Percentiles rank a stretch among this genome's conserved stretches.
phyloP scores from a whole-genome alignment of 2,329 filamentous ascomycete species.

The Monilinia polystroma region DNA sequence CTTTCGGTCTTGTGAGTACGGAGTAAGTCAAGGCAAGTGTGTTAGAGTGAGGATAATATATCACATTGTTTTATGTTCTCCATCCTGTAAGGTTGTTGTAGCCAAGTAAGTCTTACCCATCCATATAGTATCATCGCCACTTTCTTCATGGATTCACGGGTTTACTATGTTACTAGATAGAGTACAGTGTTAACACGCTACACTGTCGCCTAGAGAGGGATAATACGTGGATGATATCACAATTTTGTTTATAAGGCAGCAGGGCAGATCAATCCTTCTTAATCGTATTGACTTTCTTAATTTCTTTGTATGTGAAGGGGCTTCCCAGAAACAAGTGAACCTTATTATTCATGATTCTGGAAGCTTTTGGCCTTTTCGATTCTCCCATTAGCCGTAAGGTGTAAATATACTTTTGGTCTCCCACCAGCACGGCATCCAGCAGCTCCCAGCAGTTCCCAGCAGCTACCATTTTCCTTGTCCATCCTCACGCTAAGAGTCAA shows the following conservation, averaged over 20 bases:
- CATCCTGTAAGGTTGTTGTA: not conserved
- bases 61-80: not conserved
- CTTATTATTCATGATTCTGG: conserved; percentile 13
- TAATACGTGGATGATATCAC: not conserved
- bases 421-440: not conserved
- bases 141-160: conserved; percentile 1
- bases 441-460: not conserved
- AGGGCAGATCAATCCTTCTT: not conserved
- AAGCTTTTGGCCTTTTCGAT: conserved; percentile 11
- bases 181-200: not conserved
- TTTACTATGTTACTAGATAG: not conserved
- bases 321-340: not conserved
- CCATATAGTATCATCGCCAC: not conserved
- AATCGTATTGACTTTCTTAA: not conserved
- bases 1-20: conserved; percentile 2
- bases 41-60: not conserved
- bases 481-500: not conserved
- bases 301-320: not conserved
- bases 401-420: not conserved
- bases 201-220: not conserved
- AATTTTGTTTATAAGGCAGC: not conserved
- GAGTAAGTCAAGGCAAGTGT: not conserved
- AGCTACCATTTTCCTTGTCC: conserved; percentile 15
- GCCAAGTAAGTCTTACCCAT: no score
- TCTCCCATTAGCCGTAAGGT: not conserved